Evolutionary conservation across 306 rosid species (phyloP).

Genomic region (Dicorynia guianensis): DNA sequence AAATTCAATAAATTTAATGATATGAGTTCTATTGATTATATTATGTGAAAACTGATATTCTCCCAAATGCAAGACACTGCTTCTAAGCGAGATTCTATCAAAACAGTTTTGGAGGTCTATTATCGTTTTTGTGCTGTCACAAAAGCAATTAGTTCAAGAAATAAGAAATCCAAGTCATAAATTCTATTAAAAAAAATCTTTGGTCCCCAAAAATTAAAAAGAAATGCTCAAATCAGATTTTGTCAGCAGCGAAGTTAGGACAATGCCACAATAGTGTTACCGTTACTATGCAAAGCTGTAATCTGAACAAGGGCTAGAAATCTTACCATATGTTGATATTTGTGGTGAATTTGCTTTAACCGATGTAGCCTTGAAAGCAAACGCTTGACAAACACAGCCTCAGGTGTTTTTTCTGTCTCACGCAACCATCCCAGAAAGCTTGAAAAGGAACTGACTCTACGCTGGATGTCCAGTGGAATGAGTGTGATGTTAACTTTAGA

Average conservation of each 20-base stretch:
- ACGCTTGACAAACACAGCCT: slow-evolving; percentile 56
- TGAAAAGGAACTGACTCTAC: slow-evolving; percentile 56
- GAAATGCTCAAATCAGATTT: too few species aligned
- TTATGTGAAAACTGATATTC: neutral
- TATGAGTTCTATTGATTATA: too few species aligned
- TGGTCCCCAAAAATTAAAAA: too few species aligned
- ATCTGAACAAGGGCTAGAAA: slow-evolving; percentile 12
- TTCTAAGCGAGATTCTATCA: slow-evolving; percentile 3
- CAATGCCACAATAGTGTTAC: too few species aligned
- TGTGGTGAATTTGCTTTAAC: slow-evolving; percentile 52
- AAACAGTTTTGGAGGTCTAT: neutral
- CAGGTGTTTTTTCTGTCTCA: slow-evolving; percentile 56
- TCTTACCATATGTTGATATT: slow-evolving; percentile 82
- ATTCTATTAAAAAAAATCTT: too few species aligned
- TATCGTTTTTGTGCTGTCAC: slow-evolving; percentile 17
- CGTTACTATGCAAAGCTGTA: neutral
- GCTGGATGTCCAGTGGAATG: slow-evolving; percentile 74
- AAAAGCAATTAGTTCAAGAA: neutral
- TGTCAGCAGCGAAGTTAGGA: too few species aligned
- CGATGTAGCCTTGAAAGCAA: slow-evolving; percentile 60
- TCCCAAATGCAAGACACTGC: neutral
- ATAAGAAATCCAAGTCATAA: too few species aligned
- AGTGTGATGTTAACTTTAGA: slow-evolving; percentile 69
- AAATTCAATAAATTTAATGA: too few species aligned
- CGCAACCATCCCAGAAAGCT: slow-evolving; percentile 41